Percentiles rank a stretch among this genome's conserved stretches.
Conservation (phyloP, 106 monocot species). For the Phalaenopsis equestris region DNA sequence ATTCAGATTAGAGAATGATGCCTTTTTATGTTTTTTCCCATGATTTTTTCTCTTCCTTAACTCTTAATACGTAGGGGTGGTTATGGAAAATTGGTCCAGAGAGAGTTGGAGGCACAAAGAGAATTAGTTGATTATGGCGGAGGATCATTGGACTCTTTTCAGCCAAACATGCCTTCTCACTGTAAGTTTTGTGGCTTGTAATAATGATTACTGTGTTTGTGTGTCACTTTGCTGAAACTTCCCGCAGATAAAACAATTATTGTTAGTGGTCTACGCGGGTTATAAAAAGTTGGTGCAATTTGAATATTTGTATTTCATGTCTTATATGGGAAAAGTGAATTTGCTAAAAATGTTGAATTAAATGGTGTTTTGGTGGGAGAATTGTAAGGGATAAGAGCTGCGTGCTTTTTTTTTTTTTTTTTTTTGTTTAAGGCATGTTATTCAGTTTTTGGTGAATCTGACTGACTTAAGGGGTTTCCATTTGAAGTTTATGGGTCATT, state of each 20-base stretch:
- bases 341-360: not conserved
- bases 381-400: not conserved
- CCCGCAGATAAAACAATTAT: not conserved
- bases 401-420: too few relatives aligned
- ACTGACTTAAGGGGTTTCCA: not conserved
- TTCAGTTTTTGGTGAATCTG: not conserved
- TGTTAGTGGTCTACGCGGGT: not conserved
- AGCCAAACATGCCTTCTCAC: slow-evolving; percentile 21
- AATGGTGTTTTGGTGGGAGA: not conserved
- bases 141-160: slow-evolving; percentile 63
- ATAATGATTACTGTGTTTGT: not conserved
- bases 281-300: not conserved
- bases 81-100: slow-evolving; percentile 95
- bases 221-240: not conserved
- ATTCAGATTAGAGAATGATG: not conserved
- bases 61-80: slow-evolving; percentile 74
- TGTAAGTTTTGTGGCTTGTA: slow-evolving; percentile 35
- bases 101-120: slow-evolving; percentile 81
- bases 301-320: not conserved
- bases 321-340: not conserved
- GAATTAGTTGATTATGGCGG: slow-evolving; percentile 85
- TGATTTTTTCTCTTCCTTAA: slow-evolving; percentile 34
- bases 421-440: not conserved
- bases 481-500: not conserved
- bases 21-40: not conserved